Base-by-base conservation (phyloP, 2,329 filamentous ascomycete genomes). In the Akanthomyces muscarius region DNA sequence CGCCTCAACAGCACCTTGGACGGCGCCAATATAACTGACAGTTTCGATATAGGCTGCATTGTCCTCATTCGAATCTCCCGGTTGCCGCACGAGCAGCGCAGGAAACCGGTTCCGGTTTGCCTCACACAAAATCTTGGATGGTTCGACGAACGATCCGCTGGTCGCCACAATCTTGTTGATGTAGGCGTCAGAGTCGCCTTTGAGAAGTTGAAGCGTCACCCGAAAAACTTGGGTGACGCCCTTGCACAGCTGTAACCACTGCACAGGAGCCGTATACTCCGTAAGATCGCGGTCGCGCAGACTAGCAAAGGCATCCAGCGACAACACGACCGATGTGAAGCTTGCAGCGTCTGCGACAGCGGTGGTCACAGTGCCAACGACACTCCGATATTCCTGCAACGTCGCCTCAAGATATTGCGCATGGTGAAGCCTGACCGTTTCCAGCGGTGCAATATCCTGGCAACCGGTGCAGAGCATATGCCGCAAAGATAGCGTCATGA, bases 201-300 rank as follows among this genome's bases (percentile, higher is more conserved):
- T 56, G 18, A 70, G 41, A 4, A 69, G 56, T 14, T 51, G 30
- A 28, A 65, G 45, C 1, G 65, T 63, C 1, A 61, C 54, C 23
- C 64, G 51, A 44, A 68, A 68, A 16, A 69, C 66, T 10, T 65
- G 64, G 11, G 65, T 65, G 36, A 70, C 66, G 33, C 66, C 67
- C 16, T 68, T 66, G 21, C 65, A 68, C n/a, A 70, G 63, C 11
- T 68, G 63, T 3, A 71, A 64, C 69, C 69, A 71, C 36, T 68
- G 67, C 23, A 65, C 60, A 10, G 69, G 70, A 1, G 70, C 66
- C 16, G 67, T 61, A 53, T 71, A 71, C 0, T 66, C 66, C 16
- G 64, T 44, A n/a, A 69, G 48, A n/a, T 58, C 50, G 0, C 67
- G 66, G 4, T 66, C 63, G 5, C 65, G 65, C 44, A 69, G 50